phyloP scores from a whole-genome alignment of 305 asterid genomes.

The Fraxinus baroniana region DNA sequence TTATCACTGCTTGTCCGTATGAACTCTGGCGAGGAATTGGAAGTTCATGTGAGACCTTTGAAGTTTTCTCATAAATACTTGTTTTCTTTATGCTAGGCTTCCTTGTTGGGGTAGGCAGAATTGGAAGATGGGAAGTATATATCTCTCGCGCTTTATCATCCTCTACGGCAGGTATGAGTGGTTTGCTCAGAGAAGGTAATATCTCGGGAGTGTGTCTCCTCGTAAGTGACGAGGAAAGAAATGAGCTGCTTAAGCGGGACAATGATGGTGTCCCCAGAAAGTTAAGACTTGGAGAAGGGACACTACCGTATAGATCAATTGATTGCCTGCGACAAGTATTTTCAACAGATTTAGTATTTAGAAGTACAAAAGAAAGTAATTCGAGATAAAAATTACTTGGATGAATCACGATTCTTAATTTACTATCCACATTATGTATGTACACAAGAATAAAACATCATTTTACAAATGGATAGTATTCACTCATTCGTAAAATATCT shows the following conservation, averaged over 20 bases:
- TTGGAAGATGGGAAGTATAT: constrained; percentile 58
- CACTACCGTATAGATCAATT: constrained; percentile 82
- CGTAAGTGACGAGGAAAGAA: constrained; percentile 60
- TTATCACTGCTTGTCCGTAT: constrained; percentile 71
- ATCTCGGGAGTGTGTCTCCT: constrained; percentile 80
- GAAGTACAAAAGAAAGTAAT: neutral
- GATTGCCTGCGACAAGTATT: constrained; percentile 68
- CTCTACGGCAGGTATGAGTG: constrained; percentile 52
- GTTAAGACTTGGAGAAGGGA: constrained; percentile 80
- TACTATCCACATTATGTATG: neutral
- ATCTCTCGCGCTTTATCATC: constrained; percentile 54
- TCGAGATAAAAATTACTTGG: neutral
- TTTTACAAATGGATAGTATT: neutral
- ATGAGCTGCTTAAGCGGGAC: constrained; percentile 70
- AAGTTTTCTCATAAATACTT: constrained; percentile 47
- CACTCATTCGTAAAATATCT: neutral
- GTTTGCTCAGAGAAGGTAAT: constrained; percentile 65
- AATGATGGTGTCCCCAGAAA: constrained; percentile 74
- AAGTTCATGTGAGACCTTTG: constrained; percentile 52
- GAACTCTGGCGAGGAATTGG: constrained; percentile 62
- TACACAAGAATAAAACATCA: neutral
- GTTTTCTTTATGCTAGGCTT: constrained; percentile 45
- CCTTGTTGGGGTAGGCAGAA: constrained; percentile 62
- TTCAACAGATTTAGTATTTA: constrained; percentile 17
- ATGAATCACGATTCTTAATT: neutral